phyloP scores from a whole-genome alignment of 2,329 filamentous ascomycete species.

The Cercospora sojina region DNA sequence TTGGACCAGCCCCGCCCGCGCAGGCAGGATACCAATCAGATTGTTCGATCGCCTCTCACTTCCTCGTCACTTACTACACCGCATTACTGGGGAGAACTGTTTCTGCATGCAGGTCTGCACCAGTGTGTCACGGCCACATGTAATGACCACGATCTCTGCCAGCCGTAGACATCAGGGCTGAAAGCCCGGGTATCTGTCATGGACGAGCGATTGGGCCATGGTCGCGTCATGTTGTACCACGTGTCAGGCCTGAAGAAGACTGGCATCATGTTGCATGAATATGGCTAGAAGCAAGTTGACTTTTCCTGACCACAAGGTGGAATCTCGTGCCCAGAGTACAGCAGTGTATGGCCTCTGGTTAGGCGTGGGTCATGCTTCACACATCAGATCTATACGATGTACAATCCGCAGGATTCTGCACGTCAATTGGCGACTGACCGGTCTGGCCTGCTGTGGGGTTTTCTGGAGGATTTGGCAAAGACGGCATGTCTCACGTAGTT shows the following conservation, averaged over 20 bases:
- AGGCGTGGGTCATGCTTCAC: neutral
- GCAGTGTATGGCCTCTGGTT: neutral
- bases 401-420: neutral
- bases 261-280: neutral
- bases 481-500: neutral
- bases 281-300: neutral
- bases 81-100: neutral
- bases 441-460: neutral
- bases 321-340: neutral
- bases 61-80: neutral
- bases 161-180: neutral
- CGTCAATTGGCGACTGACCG: neutral
- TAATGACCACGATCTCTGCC: neutral
- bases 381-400: neutral
- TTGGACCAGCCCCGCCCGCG: neutral
- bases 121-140: neutral
- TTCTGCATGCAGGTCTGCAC: neutral
- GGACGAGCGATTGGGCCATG: neutral
- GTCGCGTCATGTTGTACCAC: neutral
- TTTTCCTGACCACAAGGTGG: neutral
- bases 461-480: neutral
- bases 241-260: neutral
- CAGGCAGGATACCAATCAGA: neutral
- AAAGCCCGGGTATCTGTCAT: neutral
- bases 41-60: neutral